Evolutionary conservation across 2,329 filamentous ascomycete genomes (phyloP).

Genomic region (Sporothrix mexicana): DNA sequence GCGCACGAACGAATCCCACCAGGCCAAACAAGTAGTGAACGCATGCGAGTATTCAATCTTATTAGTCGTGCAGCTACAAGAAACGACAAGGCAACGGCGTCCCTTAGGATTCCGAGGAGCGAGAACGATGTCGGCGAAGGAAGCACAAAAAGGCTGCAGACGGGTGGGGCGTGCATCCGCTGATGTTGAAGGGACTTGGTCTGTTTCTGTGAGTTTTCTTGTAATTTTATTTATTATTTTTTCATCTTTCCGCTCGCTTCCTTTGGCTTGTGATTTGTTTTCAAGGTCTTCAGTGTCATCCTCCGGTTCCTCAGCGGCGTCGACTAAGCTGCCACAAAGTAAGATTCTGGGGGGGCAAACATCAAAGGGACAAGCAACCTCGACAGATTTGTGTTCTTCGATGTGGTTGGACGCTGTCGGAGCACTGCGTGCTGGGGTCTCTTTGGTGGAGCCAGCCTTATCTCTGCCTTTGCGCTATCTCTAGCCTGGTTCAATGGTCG

Average conservation of each 20-base stretch:
- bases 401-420: constrained; percentile 8
- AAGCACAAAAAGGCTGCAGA: constrained; percentile 31
- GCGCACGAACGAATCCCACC: neutral
- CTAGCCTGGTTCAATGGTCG: neutral
- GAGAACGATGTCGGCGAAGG: constrained; percentile 24
- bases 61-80: constrained; percentile 24
- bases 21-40: neutral
- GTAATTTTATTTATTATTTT: neutral
- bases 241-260: neutral
- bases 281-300: neutral
- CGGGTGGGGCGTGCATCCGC: constrained; percentile 7
- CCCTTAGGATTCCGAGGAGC: constrained; percentile 7
- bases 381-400: neutral
- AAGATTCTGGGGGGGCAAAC: constrained; percentile 16
- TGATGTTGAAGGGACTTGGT: neutral
- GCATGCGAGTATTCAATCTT: constrained; percentile 22
- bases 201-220: neutral
- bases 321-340: constrained; percentile 27
- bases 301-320: neutral
- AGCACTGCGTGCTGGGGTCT: neutral
- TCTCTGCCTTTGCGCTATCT: constrained; percentile 28
- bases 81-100: neutral
- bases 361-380: neutral
- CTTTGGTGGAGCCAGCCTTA: constrained; percentile 25
- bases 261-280: neutral